Conservation (phyloP, 176 grass and related monocot genomes). For the Elymus sibiricus region DNA sequence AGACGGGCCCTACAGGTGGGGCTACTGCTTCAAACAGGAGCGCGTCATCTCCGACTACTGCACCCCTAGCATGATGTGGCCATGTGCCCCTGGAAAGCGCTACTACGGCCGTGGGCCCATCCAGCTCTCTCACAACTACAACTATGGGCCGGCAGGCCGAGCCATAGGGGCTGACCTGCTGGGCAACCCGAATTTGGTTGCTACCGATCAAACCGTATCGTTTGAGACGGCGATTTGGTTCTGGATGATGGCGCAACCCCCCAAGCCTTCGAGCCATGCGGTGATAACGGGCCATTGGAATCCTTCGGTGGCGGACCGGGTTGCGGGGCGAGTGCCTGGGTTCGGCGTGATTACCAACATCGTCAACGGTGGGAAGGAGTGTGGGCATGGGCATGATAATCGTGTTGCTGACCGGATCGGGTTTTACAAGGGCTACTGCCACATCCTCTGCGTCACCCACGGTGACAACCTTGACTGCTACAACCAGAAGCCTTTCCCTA, state of each 20-base stretch:
- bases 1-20: constrained; percentile 25
- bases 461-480: constrained; percentile 25
- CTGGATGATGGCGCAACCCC: constrained; percentile 35
- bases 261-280: constrained; percentile 45
- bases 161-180: constrained; percentile 28
- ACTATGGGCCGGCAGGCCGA: constrained; percentile 27
- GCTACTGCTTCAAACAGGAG: constrained; percentile 40
- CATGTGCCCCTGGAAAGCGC: constrained; percentile 16
- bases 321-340: not conserved
- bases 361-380: constrained; percentile 51
- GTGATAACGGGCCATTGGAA: constrained; percentile 41
- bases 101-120: constrained; percentile 58
- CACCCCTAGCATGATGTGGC: constrained; percentile 1
- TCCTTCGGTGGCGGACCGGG: not conserved
- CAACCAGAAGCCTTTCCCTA: not conserved
- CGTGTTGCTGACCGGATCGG: not conserved
- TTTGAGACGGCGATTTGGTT: constrained; percentile 54
- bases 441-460: constrained; percentile 25
- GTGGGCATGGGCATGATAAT: not conserved
- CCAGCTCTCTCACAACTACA: constrained; percentile 55
- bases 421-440: constrained; percentile 44
- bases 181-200: constrained; percentile 36
- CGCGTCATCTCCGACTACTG: constrained; percentile 24
- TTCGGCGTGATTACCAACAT: constrained; percentile 54
- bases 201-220: not conserved